These are phyloP conservation scores for Leishmania mexicana DNA, from an alignment of 208 protist species.

Conservation along the genomic window DNA sequence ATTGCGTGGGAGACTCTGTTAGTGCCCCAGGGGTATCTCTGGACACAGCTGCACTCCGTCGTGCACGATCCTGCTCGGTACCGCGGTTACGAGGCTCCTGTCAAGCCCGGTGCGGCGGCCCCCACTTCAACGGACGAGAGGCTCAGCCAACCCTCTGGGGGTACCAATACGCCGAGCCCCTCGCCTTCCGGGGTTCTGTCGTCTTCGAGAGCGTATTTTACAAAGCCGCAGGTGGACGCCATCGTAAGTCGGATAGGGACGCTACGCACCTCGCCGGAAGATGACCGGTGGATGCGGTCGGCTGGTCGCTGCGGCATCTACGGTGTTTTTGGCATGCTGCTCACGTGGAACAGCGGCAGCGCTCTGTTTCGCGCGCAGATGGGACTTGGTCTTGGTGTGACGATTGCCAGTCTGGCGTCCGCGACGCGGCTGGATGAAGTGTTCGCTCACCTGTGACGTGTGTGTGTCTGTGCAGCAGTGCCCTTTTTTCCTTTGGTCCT, in stretches of 20 bases:
- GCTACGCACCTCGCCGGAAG: slow-evolving; percentile 46
- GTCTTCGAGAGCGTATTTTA: slow-evolving; percentile 29
- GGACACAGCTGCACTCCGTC: slow-evolving; percentile 33
- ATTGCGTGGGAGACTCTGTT: slow-evolving; percentile 37
- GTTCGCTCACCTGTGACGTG: slow-evolving; percentile 42
- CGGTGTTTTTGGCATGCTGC: slow-evolving; percentile 63
- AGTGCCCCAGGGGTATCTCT: slow-evolving; percentile 34
- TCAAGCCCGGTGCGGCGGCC: neutral
- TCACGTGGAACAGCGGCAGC: slow-evolving; percentile 74
- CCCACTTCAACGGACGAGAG: neutral
- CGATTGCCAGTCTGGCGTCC: slow-evolving; percentile 46
- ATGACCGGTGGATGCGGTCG: slow-evolving; percentile 70
- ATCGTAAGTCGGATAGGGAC: slow-evolving; percentile 58
- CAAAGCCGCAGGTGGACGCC: slow-evolving; percentile 65
- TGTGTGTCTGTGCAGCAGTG: neutral
- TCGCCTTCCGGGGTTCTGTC: neutral
- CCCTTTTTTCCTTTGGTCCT: neutral
- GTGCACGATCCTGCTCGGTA: slow-evolving; percentile 42
- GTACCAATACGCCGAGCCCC: neutral
- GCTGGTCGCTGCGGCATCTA: slow-evolving; percentile 54
- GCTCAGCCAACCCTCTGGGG: neutral
- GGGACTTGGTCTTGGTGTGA: slow-evolving; percentile 70
- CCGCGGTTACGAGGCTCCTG: slow-evolving; percentile 28
- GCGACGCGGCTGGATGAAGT: slow-evolving; percentile 63
- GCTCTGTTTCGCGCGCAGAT: slow-evolving; percentile 61